A percentile compares a stretch with the other conserved stretches of the same genome.
phyloP scores from a whole-genome alignment of 1,284 basidiomycete species.

The Ustilago hordei region DNA sequence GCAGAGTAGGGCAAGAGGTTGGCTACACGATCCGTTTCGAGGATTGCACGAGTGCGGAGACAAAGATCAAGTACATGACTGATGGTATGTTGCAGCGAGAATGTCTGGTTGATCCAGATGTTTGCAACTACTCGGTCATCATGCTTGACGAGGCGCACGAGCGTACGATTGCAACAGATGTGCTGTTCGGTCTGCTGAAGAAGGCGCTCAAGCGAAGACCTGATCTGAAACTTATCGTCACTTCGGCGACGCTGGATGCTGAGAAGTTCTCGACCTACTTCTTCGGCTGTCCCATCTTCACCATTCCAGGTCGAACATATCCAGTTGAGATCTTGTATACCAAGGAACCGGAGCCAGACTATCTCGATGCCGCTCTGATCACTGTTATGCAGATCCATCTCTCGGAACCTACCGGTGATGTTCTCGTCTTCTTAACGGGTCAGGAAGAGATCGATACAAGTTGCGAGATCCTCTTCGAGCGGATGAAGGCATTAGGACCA shows the following conservation, averaged over 20 bases:
- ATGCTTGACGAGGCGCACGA: slow-evolving; percentile 99
- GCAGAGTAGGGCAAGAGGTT: slow-evolving; percentile 94
- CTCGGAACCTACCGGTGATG: slow-evolving; percentile 94
- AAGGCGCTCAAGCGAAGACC: slow-evolving; percentile 93
- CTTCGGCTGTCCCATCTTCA: slow-evolving; percentile 97
- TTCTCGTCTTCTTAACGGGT: slow-evolving; percentile 96
- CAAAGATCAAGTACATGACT: slow-evolving; percentile 99
- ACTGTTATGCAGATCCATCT: slow-evolving; percentile 99
- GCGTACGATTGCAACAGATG: slow-evolving; percentile 96
- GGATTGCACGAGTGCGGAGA: slow-evolving; percentile 96
- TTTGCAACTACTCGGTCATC: slow-evolving; percentile 90
- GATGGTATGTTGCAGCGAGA: slow-evolving; percentile 99
- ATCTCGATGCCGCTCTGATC: slow-evolving; percentile 96
- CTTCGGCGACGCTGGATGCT: slow-evolving; percentile 97
- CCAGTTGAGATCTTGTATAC: slow-evolving; percentile 98
- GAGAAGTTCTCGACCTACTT: slow-evolving; percentile 99
- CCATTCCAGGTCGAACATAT: slow-evolving; percentile 98
- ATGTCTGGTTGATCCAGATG: slow-evolving; percentile 93
- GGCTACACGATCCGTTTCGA: slow-evolving; percentile 99
- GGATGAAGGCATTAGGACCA: slow-evolving; percentile 96
- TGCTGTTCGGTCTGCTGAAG: slow-evolving; percentile 94
- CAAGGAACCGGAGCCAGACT: slow-evolving; percentile 98
- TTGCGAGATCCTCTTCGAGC: slow-evolving; percentile 95
- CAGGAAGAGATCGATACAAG: slow-evolving; percentile 97
- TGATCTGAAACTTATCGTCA: slow-evolving; percentile 97